Evolutionary conservation across 192 early-diverging fungal genomes (phyloP).

Genomic region (Coemansia sp.): DNA sequence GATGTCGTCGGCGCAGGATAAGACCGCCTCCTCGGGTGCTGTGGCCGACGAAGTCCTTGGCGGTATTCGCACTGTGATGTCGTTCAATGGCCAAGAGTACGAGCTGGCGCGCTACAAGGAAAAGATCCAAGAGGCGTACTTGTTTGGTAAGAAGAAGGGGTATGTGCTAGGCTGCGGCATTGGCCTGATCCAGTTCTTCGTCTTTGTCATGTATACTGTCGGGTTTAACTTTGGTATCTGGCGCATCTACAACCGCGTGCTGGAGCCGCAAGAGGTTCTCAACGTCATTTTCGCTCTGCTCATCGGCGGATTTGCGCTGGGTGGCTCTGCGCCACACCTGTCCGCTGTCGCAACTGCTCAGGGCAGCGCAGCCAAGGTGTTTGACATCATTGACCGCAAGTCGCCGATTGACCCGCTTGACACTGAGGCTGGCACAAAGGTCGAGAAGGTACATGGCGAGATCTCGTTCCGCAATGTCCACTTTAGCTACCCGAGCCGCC

Average conservation of each 20-base stretch:
- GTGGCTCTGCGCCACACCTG: slow-evolving; percentile 67
- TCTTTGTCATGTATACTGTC: slow-evolving; percentile 73
- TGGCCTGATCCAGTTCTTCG: slow-evolving; percentile 67
- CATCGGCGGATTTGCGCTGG: slow-evolving; percentile 74
- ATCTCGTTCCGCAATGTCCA: slow-evolving; percentile 75
- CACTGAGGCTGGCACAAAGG: slow-evolving; percentile 30
- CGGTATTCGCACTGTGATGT: slow-evolving; percentile 77
- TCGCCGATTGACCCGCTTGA: slow-evolving; percentile 68
- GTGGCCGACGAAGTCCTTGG: slow-evolving; percentile 82
- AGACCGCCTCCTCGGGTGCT: slow-evolving; percentile 78
- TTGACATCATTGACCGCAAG: slow-evolving; percentile 75
- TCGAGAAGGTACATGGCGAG: slow-evolving; percentile 54
- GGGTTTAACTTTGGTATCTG: slow-evolving; percentile 77
- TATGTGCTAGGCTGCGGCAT: slow-evolving; percentile 61
- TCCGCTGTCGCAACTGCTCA: slow-evolving; percentile 66
- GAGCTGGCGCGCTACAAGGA: slow-evolving; percentile 62
- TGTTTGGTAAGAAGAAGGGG: slow-evolving; percentile 62
- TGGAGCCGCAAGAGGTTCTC: slow-evolving; percentile 58
- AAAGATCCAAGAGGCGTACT: slow-evolving; percentile 65
- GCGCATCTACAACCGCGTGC: slow-evolving; percentile 52
- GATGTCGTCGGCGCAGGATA: slow-evolving; percentile 54
- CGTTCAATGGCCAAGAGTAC: slow-evolving; percentile 79
- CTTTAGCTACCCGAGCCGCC: slow-evolving; percentile 82
- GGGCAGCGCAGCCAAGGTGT: slow-evolving; percentile 80
- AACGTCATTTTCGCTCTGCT: slow-evolving; percentile 86